phyloP scores from a whole-genome alignment of 148 eudicot genomes.

The Pouteria glomerata region DNA sequence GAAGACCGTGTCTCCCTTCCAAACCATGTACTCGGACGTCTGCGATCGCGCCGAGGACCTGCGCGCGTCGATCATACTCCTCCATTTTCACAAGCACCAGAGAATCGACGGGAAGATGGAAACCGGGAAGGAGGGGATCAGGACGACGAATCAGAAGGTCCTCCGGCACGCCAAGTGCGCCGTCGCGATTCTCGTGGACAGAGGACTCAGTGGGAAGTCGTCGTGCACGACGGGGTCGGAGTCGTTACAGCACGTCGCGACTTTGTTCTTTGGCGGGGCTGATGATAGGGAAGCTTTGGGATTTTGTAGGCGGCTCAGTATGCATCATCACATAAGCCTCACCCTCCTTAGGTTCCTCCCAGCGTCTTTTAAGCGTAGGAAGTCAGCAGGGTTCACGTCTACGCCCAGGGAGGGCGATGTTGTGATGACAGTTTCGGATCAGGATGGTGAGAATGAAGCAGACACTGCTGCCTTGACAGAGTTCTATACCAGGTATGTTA shows the following conservation, averaged over 20 bases:
- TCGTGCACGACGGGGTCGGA: constrained; percentile 34
- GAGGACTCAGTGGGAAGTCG: constrained; percentile 46
- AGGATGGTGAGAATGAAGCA: constrained; percentile 51
- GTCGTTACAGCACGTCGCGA: constrained; percentile 62
- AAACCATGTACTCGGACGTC: constrained; percentile 56
- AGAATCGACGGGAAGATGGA: constrained; percentile 92
- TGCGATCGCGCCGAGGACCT: constrained; percentile 61
- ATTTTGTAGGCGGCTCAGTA: constrained; percentile 57
- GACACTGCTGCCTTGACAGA: constrained; percentile 63
- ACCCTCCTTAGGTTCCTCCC: constrained; percentile 68
- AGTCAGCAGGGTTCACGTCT: constrained; percentile 44
- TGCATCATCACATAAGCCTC: constrained; percentile 59
- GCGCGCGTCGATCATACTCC: constrained; percentile 63
- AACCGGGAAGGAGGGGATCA: constrained; percentile 65
- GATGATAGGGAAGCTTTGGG: constrained; percentile 96
- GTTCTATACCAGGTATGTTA: constrained; percentile 61
- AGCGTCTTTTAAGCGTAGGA: constrained; percentile 23
- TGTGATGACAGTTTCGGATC: constrained; percentile 64
- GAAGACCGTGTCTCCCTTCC: constrained; percentile 58
- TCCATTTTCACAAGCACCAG: constrained; percentile 90
- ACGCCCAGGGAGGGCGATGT: constrained; percentile 53
- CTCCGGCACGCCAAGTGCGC: constrained; percentile 78
- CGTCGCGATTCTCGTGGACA: constrained; percentile 73
- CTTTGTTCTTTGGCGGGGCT: constrained; percentile 83
- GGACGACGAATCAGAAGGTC: constrained; percentile 73